Evolutionary conservation across 257 asterid species (phyloP).

Genomic region (Solanum habrochaites): DNA sequence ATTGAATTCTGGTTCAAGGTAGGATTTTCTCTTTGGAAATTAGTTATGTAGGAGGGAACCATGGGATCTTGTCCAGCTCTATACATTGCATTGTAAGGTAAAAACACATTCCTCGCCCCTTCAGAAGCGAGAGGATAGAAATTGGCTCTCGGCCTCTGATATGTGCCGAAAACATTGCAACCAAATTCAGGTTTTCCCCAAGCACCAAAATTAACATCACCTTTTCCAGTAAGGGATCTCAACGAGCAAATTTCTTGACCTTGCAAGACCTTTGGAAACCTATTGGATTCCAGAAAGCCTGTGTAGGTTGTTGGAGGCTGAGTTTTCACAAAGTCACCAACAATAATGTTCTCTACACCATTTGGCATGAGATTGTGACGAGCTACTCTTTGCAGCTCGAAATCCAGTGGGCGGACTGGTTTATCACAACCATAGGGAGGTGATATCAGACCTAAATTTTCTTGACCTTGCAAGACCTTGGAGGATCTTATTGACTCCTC

Average conservation of each 20-base stretch:
- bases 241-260: conserved; percentile 99
- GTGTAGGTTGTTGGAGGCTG: conserved; percentile 54
- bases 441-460: conserved; percentile 61
- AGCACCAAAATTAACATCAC: conserved; percentile 28
- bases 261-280: conserved; percentile 99
- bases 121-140: conserved; percentile 86
- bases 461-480: conserved; percentile 99
- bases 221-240: conserved; percentile 60
- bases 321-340: conserved; percentile 41
- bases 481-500: conserved; percentile 86
- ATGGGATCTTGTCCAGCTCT: conserved; percentile 42
- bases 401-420: conserved; percentile 56
- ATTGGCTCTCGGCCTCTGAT: conserved; percentile 35
- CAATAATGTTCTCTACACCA: conserved; percentile 37
- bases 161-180: conserved; percentile 24
- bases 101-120: conserved; percentile 51
- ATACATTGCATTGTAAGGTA: conserved; percentile 42
- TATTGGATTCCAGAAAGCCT: conserved; percentile 82
- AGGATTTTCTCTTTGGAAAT: conserved; percentile 35
- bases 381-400: conserved; percentile 34
- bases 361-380: conserved; percentile 28
- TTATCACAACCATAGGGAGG: conserved; percentile 57
- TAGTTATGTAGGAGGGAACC: conserved; percentile 33
- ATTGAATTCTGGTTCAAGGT: conserved; percentile 25
- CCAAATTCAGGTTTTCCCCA: conserved; percentile 57